These are phyloP conservation scores for Acanthamoeba lenticulata DNA, from an alignment of 208 protist genomes.

Conservation along the genomic window DNA sequence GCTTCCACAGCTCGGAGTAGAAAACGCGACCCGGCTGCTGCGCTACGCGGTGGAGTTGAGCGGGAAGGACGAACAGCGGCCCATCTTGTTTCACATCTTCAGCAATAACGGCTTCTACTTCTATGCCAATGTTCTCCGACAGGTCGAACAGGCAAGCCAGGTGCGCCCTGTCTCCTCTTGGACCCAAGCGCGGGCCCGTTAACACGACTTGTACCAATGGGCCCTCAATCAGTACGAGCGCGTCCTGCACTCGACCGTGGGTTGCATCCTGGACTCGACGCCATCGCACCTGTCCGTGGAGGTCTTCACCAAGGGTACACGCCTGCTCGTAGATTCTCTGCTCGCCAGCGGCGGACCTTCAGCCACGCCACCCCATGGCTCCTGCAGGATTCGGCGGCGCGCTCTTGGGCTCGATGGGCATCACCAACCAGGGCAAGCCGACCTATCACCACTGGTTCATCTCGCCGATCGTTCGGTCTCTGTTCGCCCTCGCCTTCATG, in stretches of 20 bases:
- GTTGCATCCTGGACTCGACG: neutral
- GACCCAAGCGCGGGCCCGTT: too few relatives aligned
- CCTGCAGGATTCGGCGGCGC: constrained; percentile 3
- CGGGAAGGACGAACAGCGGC: neutral
- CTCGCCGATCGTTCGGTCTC: neutral
- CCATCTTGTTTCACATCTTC: constrained; percentile 20
- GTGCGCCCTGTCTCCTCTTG: neutral
- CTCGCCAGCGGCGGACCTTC: too few relatives aligned
- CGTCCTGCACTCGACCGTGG: neutral
- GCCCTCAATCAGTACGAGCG: constrained; percentile 43
- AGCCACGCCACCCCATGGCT: too few relatives aligned
- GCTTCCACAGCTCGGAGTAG: neutral
- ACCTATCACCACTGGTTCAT: constrained; percentile 45
- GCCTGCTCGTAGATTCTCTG: neutral
- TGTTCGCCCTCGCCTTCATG: neutral
- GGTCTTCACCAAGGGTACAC: constrained; percentile 30
- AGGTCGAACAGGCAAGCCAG: neutral
- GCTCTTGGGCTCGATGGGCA: neutral
- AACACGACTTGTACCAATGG: too few relatives aligned
- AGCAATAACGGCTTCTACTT: constrained; percentile 53
- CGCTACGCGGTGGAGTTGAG: neutral
- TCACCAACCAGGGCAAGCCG: neutral
- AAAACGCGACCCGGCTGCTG: neutral
- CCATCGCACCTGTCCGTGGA: constrained; percentile 25
- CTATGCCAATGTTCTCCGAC: constrained; percentile 21